A percentile compares a stretch with the other conserved stretches of the same genome.
phyloP scores from a whole-genome alignment of 2,329 filamentous ascomycete species.

The Fusarium sp. region DNA sequence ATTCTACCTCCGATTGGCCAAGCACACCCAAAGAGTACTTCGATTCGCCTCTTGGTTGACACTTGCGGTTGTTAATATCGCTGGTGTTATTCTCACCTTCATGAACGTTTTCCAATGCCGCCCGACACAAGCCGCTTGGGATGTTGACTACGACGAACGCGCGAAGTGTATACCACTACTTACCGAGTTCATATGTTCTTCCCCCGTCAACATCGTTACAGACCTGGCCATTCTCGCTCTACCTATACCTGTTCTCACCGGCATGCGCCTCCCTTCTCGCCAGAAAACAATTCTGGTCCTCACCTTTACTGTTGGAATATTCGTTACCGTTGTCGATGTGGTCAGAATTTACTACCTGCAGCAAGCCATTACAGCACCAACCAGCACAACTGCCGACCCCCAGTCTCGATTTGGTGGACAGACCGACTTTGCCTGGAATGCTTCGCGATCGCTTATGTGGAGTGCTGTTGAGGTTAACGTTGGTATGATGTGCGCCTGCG shows the following conservation, averaged over 20 bases:
- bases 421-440: slow-evolving; percentile 75
- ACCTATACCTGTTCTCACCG: slow-evolving; percentile 87
- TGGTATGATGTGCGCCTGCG: slow-evolving; percentile 89
- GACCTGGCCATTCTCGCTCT: slow-evolving; percentile 89
- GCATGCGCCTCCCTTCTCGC: slow-evolving; percentile 84
- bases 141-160: slow-evolving; percentile 49
- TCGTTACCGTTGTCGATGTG: slow-evolving; percentile 89
- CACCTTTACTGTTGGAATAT: slow-evolving; percentile 88
- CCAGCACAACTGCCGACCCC: slow-evolving; percentile 51
- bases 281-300: slow-evolving; percentile 90
- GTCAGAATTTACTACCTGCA: slow-evolving; percentile 92
- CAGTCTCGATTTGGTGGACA: slow-evolving; percentile 63
- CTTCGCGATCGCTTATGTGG: slow-evolving; percentile 91
- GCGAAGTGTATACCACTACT: slow-evolving; percentile 67
- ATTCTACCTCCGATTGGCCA: slow-evolving; percentile 87
- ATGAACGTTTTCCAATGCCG: slow-evolving; percentile 89
- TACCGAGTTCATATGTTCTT: slow-evolving; percentile 77
- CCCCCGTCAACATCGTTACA: slow-evolving; percentile 91
- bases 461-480: slow-evolving; percentile 91
- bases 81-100: slow-evolving; percentile 82
- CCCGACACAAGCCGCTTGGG: slow-evolving; percentile 79
- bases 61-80: slow-evolving; percentile 80
- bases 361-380: slow-evolving; percentile 67
- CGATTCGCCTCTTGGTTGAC: slow-evolving; percentile 85
- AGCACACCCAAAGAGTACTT: slow-evolving; percentile 80